Percentiles rank a stretch among this genome's conserved stretches.
Conservation (phyloP, 352 stramenopile genomes). For the Pythium guiyangense region DNA sequence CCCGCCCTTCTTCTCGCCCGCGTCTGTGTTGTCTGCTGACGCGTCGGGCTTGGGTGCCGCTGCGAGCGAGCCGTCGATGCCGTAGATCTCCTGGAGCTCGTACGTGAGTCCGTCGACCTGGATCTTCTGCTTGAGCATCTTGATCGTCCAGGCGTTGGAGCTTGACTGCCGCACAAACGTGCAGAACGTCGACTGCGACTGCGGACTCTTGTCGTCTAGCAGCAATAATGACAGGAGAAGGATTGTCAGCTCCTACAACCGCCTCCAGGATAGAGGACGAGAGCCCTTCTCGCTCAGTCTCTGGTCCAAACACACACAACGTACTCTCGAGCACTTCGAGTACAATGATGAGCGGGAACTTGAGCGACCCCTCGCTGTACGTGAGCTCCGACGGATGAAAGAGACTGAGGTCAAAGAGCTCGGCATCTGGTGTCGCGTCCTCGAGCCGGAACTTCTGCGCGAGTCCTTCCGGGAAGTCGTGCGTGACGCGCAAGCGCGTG, state of each 20-base stretch:
- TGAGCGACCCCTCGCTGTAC: slow-evolving; percentile 33
- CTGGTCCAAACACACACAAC: neutral
- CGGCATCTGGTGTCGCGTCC: slow-evolving; percentile 11
- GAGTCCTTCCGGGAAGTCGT: slow-evolving; percentile 45
- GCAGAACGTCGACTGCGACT: slow-evolving; percentile 80
- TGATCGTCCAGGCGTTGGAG: slow-evolving; percentile 43
- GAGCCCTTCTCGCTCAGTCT: no score
- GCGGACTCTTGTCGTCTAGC: slow-evolving; percentile 24
- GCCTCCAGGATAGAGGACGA: no score
- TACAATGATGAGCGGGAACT: slow-evolving; percentile 68
- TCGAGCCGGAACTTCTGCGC: slow-evolving; percentile 46
- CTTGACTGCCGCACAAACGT: slow-evolving; percentile 52
- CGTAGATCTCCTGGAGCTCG: slow-evolving; percentile 87
- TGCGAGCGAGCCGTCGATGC: slow-evolving; percentile 68
- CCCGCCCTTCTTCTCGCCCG: slow-evolving; percentile 10
- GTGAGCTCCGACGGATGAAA: slow-evolving; percentile 37
- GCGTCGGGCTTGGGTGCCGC: slow-evolving; percentile 34
- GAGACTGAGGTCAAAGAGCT: slow-evolving; percentile 36
- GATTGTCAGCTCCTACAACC: neutral
- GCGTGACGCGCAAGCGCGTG: slow-evolving; percentile 20
- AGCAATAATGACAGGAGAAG: neutral
- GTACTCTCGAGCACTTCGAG: slow-evolving; percentile 49
- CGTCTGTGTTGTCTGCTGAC: slow-evolving; percentile 7
- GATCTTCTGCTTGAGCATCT: slow-evolving; percentile 86
- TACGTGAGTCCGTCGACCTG: slow-evolving; percentile 68